A percentile compares a stretch with the other conserved stretches of the same genome.
phyloP scores from a whole-genome alignment of 495 filamentous ascomycete genomes.

The Podospora pseudoanserina region DNA sequence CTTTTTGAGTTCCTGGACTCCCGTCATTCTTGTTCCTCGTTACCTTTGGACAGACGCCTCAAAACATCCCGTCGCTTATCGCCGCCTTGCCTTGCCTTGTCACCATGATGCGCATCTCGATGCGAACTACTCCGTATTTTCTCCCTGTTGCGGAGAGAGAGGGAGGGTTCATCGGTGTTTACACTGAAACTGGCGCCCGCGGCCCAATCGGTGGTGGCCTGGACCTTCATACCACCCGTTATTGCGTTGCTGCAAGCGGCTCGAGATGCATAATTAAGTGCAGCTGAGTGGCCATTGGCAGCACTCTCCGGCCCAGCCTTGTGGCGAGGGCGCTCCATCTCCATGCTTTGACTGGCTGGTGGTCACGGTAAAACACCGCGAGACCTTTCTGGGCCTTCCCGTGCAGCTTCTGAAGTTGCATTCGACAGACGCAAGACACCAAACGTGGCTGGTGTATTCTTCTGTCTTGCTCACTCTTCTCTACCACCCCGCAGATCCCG shows the following conservation, averaged over 20 bases:
- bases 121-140: background rate
- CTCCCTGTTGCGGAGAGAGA: no score
- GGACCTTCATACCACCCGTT: conserved; percentile 16
- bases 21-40: background rate
- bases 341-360: conserved; percentile 29
- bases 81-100: background rate
- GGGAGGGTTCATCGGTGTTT: conserved; percentile 10
- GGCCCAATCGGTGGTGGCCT: conserved; percentile 20
- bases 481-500: conserved; percentile 8
- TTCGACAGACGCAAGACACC: conserved; percentile 14
- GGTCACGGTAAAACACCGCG: conserved; percentile 24
- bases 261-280: conserved; percentile 31
- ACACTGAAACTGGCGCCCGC: conserved; percentile 30
- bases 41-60: background rate
- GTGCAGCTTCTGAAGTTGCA: background rate
- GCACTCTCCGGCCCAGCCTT: conserved; percentile 29
- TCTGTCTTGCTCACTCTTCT: background rate
- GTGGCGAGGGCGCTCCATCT: conserved; percentile 23
- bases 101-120: background rate
- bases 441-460: conserved; percentile 11
- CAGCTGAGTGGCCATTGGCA: conserved; percentile 29
- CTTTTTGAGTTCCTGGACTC: background rate
- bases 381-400: conserved; percentile 20
- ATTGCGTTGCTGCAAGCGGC: conserved; percentile 26
- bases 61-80: conserved; percentile 5